These are phyloP conservation scores for Nicotiana rustica DNA, from an alignment of 305 asterid genomes.

Conservation along the genomic window DNA sequence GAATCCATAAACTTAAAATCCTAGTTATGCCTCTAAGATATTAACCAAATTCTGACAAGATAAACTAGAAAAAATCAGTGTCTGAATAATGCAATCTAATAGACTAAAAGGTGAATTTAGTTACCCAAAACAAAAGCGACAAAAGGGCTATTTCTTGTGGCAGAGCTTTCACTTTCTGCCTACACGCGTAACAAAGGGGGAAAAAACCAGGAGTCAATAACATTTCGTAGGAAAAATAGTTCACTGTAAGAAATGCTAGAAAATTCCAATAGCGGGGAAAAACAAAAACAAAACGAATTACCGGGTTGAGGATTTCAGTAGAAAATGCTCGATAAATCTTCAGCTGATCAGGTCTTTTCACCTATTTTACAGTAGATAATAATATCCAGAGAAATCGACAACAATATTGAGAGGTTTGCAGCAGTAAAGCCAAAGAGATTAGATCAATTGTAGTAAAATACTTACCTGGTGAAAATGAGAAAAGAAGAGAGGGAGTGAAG, in stretches of 20 bases:
- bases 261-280: no score
- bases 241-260: neutral
- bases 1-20: no score
- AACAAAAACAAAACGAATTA: neutral
- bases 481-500: constrained; percentile 57
- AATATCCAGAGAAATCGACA: neutral
- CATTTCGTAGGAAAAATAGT: neutral
- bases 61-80: constrained; percentile 3
- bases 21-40: neutral
- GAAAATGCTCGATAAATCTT: constrained; percentile 50
- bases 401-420: constrained; percentile 1
- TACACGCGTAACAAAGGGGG: constrained; percentile 45
- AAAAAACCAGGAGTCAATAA: neutral
- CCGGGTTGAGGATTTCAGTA: constrained; percentile 54
- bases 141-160: constrained; percentile 57
- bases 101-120: neutral
- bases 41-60: neutral
- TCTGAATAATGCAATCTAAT: neutral
- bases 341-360: constrained; percentile 56
- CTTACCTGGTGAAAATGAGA: constrained; percentile 62
- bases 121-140: constrained; percentile 88
- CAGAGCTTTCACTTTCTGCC: constrained; percentile 65
- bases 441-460: neutral
- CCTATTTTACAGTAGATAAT: constrained; percentile 27
- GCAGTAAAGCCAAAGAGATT: neutral